phyloP scores from a whole-genome alignment of 2,329 filamentous ascomycete species.

The Ophiostoma himal-ulmi region DNA sequence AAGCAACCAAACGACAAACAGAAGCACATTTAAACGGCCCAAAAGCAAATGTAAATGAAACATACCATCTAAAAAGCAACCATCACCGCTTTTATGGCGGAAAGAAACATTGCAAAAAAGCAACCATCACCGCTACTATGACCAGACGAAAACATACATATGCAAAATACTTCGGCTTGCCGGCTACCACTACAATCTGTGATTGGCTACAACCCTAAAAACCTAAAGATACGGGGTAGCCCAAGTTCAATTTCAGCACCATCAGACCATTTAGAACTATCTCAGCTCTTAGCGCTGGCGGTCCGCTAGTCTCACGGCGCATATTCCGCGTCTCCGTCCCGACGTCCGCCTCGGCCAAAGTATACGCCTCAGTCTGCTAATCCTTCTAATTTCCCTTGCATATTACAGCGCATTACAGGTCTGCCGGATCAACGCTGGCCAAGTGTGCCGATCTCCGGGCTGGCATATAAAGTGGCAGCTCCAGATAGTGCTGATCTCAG shows the following conservation, averaged over 20 bases:
- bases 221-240: too few species aligned
- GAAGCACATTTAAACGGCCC: background rate
- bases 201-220: background rate
- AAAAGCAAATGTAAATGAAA: background rate
- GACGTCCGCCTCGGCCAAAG: background rate
- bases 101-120: background rate
- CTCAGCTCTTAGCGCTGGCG: background rate
- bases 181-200: background rate
- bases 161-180: background rate
- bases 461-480: background rate
- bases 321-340: background rate
- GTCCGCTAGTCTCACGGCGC: background rate
- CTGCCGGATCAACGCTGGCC: background rate
- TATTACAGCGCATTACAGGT: background rate
- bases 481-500: background rate
- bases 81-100: background rate
- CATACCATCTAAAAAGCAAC: background rate
- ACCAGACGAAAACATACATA: background rate
- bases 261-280: background rate
- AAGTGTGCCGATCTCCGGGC: background rate
- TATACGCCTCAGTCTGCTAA: background rate
- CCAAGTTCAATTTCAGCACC: background rate
- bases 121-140: background rate
- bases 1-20: background rate
- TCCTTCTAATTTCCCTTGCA: conserved; percentile 3